These are phyloP conservation scores for Pseudocercospora crystallina DNA, from an alignment of 2,329 filamentous ascomycete species.

Conservation along the genomic window DNA sequence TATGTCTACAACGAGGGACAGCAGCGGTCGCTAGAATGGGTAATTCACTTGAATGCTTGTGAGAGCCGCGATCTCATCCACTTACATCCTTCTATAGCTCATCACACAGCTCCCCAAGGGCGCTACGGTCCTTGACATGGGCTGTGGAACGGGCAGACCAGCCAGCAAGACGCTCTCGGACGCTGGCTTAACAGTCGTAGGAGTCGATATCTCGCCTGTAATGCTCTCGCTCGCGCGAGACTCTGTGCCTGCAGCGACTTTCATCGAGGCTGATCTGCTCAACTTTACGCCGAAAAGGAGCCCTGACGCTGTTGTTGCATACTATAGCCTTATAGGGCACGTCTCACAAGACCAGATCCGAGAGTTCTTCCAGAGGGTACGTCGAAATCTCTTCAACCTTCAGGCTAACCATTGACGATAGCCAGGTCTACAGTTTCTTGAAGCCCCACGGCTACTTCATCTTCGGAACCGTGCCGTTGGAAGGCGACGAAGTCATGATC, in stretches of 20 bases:
- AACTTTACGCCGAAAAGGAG: neutral
- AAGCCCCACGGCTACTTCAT: neutral
- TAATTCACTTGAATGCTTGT: neutral
- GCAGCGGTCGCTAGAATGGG: conserved; percentile 4
- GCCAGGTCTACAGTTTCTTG: neutral
- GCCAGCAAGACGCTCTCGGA: conserved; percentile 30
- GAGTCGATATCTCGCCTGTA: conserved; percentile 33
- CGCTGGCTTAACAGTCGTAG: conserved; percentile 29
- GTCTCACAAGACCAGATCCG: conserved; percentile 1
- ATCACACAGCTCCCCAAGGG: conserved; percentile 15
- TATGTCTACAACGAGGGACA: conserved; percentile 4
- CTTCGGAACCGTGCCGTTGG: conserved; percentile 1
- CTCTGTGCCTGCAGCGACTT: conserved; percentile 5
- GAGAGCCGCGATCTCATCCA: no score
- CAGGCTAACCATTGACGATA: no score
- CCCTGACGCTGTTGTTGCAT: conserved; percentile 1
- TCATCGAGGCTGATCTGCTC: conserved; percentile 1
- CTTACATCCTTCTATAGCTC: neutral
- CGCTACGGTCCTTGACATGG: conserved; percentile 30
- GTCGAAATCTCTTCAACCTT: no score
- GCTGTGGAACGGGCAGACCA: conserved; percentile 37
- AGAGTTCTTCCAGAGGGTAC: neutral
- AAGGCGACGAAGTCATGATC: neutral
- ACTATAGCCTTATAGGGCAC: conserved; percentile 3
- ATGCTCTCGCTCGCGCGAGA: conserved; percentile 32